These are phyloP conservation scores for Aspergillus aculeatus DNA, from an alignment of 2,329 filamentous ascomycete species.

Conservation along the genomic window DNA sequence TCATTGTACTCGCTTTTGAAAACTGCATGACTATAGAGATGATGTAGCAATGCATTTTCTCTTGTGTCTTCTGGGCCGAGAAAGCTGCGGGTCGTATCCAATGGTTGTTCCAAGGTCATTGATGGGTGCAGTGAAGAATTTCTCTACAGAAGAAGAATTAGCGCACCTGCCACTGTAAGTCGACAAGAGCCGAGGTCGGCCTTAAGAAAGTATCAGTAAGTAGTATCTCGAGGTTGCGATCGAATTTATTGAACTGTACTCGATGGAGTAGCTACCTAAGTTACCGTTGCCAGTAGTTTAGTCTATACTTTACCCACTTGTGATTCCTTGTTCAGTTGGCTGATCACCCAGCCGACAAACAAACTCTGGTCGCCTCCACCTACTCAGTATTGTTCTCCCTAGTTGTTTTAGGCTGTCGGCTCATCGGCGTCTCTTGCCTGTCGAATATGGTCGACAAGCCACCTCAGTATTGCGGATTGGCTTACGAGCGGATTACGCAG, in stretches of 20 bases:
- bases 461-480: not conserved
- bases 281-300: too few species aligned
- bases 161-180: too few species aligned
- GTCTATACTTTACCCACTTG: not conserved
- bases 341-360: slow-evolving; percentile 12
- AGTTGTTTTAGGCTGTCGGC: slow-evolving; percentile 13
- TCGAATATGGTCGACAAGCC: slow-evolving; percentile 8
- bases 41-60: not conserved
- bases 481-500: not conserved
- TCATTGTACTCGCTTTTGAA: not conserved
- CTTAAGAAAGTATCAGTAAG: too few species aligned
- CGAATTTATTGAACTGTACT: not conserved
- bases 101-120: too few species aligned
- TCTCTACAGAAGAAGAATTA: too few species aligned
- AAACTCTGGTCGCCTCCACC: slow-evolving; percentile 3
- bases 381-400: slow-evolving; percentile 1
- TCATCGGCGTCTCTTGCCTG: slow-evolving; percentile 20
- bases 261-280: too few species aligned
- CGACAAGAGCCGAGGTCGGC: too few species aligned
- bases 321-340: not conserved
- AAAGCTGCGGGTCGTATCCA: too few species aligned
- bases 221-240: too few species aligned
- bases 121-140: too few species aligned
- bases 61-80: not conserved
- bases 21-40: not conserved